These are phyloP conservation scores for Lentithecium fluviatile DNA, from an alignment of 495 filamentous ascomycete genomes.

Conservation along the genomic window DNA sequence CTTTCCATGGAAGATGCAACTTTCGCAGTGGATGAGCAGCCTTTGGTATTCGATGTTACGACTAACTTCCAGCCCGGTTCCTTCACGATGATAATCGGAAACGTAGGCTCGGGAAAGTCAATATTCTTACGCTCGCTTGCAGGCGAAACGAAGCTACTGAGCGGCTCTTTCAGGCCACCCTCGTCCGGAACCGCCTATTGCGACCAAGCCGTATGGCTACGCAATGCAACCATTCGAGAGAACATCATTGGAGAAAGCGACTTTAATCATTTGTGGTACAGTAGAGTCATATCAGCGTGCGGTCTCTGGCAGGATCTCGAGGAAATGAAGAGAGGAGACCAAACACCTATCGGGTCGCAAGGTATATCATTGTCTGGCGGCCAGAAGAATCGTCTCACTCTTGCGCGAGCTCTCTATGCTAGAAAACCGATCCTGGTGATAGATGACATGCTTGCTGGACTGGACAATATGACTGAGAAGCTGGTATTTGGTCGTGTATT, in stretches of 20 bases:
- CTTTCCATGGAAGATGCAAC: constrained; percentile 9
- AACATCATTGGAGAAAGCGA: constrained; percentile 29
- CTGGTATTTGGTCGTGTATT: constrained; percentile 45
- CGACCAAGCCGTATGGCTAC: constrained; percentile 29
- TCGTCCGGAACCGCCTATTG: constrained; percentile 21
- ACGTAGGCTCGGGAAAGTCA: constrained; percentile 29
- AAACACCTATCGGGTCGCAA: constrained; percentile 21
- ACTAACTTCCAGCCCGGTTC: constrained; percentile 6
- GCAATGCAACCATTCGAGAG: constrained; percentile 25
- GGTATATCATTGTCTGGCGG: constrained; percentile 30
- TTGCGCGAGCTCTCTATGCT: constrained; percentile 44
- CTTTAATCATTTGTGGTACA: constrained; percentile 22
- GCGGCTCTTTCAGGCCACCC: constrained; percentile 1
- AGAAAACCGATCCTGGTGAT: constrained; percentile 39
- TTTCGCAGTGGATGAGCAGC: constrained; percentile 16
- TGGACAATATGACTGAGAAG: constrained; percentile 45
- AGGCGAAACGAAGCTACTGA: constrained; percentile 12
- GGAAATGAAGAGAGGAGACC: constrained; percentile 25
- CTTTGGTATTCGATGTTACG: constrained; percentile 15
- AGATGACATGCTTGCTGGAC: constrained; percentile 45
- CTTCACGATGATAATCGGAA: constrained; percentile 29
- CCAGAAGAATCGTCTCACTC: constrained; percentile 32
- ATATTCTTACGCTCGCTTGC: constrained; percentile 27
- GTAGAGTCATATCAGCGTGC: constrained; percentile 22
- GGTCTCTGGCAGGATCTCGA: constrained; percentile 16